A percentile compares a stretch with the other conserved stretches of the same genome.
These are phyloP conservation scores for Elsinoe necatrix DNA, from an alignment of 2,329 filamentous ascomycete species.

Conservation along the genomic window DNA sequence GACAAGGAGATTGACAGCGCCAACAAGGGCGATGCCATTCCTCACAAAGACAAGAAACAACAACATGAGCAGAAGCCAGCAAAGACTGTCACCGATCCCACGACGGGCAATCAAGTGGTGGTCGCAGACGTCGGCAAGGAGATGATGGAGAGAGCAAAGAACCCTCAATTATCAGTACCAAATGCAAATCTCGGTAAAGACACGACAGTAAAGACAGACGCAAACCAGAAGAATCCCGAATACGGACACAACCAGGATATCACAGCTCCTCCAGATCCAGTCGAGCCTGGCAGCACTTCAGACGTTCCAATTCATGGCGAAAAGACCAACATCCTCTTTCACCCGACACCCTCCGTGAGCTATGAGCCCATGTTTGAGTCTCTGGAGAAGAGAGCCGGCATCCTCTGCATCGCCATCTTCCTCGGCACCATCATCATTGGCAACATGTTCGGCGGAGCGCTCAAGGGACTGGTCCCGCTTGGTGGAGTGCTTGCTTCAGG, in stretches of 20 bases:
- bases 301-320: constrained; percentile 95
- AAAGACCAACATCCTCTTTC: constrained; percentile 93
- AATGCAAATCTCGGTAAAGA: constrained; percentile 78
- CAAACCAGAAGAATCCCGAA: constrained; percentile 63
- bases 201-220: constrained; percentile 62
- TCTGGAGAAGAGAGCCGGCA: constrained; percentile 65
- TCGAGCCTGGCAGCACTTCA: constrained; percentile 72
- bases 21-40: constrained; percentile 29
- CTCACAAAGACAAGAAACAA: constrained; percentile 41
- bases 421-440: constrained; percentile 67
- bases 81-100: constrained; percentile 71
- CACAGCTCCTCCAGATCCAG: constrained; percentile 80
- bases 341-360: constrained; percentile 82
- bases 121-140: constrained; percentile 73
- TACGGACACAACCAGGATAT: constrained; percentile 82
- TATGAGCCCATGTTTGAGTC: constrained; percentile 79
- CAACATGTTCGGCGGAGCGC: constrained; percentile 66
- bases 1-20: constrained; percentile 58
- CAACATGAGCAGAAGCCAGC: constrained; percentile 40
- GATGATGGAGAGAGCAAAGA: constrained; percentile 59
- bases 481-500: constrained; percentile 64
- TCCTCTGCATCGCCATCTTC: constrained; percentile 62
- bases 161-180: constrained; percentile 71
- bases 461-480: constrained; percentile 69
- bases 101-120: constrained; percentile 74